Percentiles rank a stretch among this genome's conserved stretches.
phyloP scores from a whole-genome alignment of 2,329 filamentous ascomycete genomes.

The Aspergillus fischeri region DNA sequence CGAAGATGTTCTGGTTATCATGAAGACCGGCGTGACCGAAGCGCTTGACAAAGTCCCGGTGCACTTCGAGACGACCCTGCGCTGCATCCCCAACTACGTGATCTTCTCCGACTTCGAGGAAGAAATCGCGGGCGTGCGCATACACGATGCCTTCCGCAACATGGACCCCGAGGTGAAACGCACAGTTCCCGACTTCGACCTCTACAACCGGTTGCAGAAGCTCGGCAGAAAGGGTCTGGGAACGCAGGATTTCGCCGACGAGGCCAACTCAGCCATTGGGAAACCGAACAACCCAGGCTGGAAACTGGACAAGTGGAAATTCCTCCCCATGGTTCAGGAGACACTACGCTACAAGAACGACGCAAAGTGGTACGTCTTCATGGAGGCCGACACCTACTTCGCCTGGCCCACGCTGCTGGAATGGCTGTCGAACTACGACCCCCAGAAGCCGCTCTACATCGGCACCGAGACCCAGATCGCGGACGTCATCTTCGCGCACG shows the following conservation, averaged over 20 bases:
- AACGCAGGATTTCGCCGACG: slow-evolving; percentile 32
- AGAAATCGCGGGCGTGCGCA: slow-evolving; percentile 46
- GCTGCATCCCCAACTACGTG: slow-evolving; percentile 52
- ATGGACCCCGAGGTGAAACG: slow-evolving; percentile 38
- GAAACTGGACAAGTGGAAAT: slow-evolving; percentile 58
- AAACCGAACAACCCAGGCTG: slow-evolving; percentile 47
- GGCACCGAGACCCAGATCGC: slow-evolving; percentile 52
- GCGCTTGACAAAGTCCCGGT: slow-evolving; percentile 52
- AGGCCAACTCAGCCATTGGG: slow-evolving; percentile 35
- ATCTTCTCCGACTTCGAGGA: slow-evolving; percentile 58
- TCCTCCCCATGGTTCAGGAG: slow-evolving; percentile 52
- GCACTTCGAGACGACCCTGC: slow-evolving; percentile 52
- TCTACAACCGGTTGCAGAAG: slow-evolving; percentile 48
- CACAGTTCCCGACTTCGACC: slow-evolving; percentile 46
- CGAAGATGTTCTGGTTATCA: slow-evolving; percentile 52
- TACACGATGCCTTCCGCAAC: slow-evolving; percentile 49
- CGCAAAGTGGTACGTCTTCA: slow-evolving; percentile 57
- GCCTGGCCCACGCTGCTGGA: slow-evolving; percentile 50
- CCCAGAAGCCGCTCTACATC: slow-evolving; percentile 48
- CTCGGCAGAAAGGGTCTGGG: slow-evolving; percentile 43
- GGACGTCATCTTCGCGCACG: slow-evolving; percentile 50
- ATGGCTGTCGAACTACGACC: slow-evolving; percentile 51
- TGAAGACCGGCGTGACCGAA: slow-evolving; percentile 58
- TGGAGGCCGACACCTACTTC: slow-evolving; percentile 57
- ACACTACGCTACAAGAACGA: slow-evolving; percentile 42